Base-by-base conservation (phyloP, 768 basidiomycete genomes). In the Ramaria rubella region DNA sequence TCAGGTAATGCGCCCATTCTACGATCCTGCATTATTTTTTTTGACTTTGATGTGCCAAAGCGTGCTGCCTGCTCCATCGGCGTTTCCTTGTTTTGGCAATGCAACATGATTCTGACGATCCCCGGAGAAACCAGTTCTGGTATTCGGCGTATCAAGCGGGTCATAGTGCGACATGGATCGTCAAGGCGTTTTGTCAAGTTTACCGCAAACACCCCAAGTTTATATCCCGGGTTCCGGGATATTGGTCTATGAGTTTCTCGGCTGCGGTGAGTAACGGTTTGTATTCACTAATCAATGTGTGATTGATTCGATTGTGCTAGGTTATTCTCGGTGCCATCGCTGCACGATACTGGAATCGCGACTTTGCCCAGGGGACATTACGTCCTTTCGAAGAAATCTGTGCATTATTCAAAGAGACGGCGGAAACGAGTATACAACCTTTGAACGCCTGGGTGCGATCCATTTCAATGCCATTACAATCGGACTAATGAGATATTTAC, bases 81-180 rank as follows among this genome's bases (percentile, higher is more conserved):
- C 52, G 52, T 12, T 54, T 54, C 19, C 52, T 54, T 14, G 52
- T 54, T 24, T 15, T 54, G 23, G 52, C 38, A 2, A 54, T 54
- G 52, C 31, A 54, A 31, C 42, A 40, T 21, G 52, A 38, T 5
- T 17, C 36, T 17, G 24, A 42, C 38, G 52, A 54, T 24, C 52
- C 42, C 15, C 19, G 23, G 12, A 40, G 43, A n/a, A 40, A 21
- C 15, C 52, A 34, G 19, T 54, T 54, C 29, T 42, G 42, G 52
- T 54, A 54, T 54, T 54, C 52, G 2, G 52, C 52, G 17, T 54
- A 26, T 24, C 52, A 44, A 40, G 52, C 52, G 11, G 52, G 52
- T 3, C 31, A 44, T 21, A 44, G 52, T n/a, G 52, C 52, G 7
- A 17, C 8, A 26, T 54, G 52, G 52, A 54, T 54, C 15, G 15